These are phyloP conservation scores for Globisporangium iwayamae DNA, from an alignment of 352 stramenopile species.

Conservation along the genomic window DNA sequence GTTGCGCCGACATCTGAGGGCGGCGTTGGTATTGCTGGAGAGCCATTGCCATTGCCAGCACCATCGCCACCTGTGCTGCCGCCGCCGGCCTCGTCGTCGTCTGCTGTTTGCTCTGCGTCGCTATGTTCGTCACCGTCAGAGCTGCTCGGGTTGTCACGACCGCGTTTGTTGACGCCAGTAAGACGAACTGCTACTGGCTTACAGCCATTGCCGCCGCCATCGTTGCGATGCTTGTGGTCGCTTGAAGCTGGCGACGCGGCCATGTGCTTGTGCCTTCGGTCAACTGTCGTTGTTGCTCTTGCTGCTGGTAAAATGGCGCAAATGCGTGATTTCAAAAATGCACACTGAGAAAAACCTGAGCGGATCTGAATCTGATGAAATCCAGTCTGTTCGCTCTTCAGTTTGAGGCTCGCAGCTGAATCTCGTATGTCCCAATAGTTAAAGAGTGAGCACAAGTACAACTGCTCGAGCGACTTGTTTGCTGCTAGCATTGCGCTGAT, in stretches of 20 bases:
- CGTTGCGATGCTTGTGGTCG: not conserved
- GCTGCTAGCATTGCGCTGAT: no score
- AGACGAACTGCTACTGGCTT: not conserved
- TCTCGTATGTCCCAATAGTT: no score
- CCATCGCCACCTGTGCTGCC: not conserved
- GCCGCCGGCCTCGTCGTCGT: not conserved
- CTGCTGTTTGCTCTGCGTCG: not conserved
- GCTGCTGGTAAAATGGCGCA: not conserved
- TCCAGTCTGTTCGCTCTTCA: no score
- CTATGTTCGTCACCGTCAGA: not conserved
- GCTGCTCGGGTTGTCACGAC: not conserved
- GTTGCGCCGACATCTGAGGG: not conserved
- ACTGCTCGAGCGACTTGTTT: slow-evolving; percentile 75
- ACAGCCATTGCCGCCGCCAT: not conserved
- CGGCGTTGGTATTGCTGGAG: not conserved
- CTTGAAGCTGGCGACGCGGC: not conserved
- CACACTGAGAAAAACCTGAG: not conserved
- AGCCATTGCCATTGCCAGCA: not conserved
- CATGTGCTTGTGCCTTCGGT: not conserved
- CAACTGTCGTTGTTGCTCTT: no score
- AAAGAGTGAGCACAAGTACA: slow-evolving; percentile 58
- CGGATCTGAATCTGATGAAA: not conserved
- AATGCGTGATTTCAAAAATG: not conserved
- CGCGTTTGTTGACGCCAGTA: not conserved
- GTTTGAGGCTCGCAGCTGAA: no score